Evolutionary conservation across 495 filamentous ascomycete genomes (phyloP).

Genomic region (Amphirosellinia nigrospora): DNA sequence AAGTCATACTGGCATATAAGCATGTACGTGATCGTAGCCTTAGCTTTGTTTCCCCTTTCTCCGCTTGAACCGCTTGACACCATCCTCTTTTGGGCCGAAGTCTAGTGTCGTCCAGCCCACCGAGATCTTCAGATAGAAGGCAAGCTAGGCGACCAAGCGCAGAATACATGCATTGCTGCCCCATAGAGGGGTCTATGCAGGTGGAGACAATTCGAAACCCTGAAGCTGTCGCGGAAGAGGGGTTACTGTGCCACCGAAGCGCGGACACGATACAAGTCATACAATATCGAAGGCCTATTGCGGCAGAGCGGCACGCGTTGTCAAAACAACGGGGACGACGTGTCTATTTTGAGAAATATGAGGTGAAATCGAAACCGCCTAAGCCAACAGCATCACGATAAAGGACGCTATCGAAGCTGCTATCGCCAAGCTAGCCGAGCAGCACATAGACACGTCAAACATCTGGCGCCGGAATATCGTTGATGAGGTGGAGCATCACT

Average conservation of each 20-base stretch:
- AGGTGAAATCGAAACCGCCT: neutral
- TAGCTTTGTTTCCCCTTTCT: neutral
- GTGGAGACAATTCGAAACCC: constrained; percentile 12
- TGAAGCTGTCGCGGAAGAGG: constrained; percentile 23
- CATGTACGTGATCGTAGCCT: constrained; percentile 18
- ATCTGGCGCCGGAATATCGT: constrained; percentile 9
- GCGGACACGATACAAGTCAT: constrained; percentile 27
- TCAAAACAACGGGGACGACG: neutral
- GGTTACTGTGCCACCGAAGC: constrained; percentile 17
- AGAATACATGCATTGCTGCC: constrained; percentile 25
- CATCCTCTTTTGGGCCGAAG: constrained; percentile 5
- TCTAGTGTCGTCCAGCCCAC: neutral
- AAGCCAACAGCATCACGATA: constrained; percentile 4
- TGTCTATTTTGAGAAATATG: constrained; percentile 12
- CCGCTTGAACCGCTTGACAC: neutral
- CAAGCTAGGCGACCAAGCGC: constrained; percentile 4
- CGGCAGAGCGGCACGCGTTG: constrained; percentile 1
- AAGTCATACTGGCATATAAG: constrained; percentile 25
- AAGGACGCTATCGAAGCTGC: neutral
- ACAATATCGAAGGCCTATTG: constrained; percentile 9
- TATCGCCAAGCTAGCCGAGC: constrained; percentile 1
- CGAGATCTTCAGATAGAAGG: constrained; percentile 3
- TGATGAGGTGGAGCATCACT: constrained; percentile 18
- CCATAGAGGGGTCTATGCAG: constrained; percentile 24
- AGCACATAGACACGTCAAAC: constrained; percentile 18